Conservation (phyloP, 345 rosid species). For the Odontarrhena argentea region DNA sequence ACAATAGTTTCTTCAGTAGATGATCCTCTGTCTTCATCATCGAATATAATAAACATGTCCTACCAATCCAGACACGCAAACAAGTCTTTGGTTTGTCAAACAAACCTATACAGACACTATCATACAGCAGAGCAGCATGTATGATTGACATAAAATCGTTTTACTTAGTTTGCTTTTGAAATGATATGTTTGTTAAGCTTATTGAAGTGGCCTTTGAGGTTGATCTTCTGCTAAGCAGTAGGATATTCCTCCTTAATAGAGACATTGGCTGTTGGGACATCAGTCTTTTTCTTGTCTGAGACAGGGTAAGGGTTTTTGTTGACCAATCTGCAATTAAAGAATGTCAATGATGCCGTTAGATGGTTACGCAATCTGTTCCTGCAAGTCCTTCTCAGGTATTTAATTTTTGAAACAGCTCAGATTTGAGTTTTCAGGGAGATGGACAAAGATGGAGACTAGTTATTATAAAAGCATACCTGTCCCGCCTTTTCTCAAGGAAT, state of each 20-base stretch:
- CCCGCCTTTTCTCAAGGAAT: constrained; percentile 86
- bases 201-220: not conserved
- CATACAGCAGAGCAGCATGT: constrained; percentile 26
- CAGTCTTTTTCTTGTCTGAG: constrained; percentile 44
- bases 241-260: constrained; percentile 44
- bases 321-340: constrained; percentile 57
- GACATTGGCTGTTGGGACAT: constrained; percentile 40
- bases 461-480: constrained; percentile 57
- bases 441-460: constrained; percentile 9
- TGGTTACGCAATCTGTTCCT: constrained; percentile 3
- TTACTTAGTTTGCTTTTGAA: constrained; percentile 4
- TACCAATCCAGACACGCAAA: constrained; percentile 18
- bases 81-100: constrained; percentile 21
- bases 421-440: constrained; percentile 4
- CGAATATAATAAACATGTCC: constrained; percentile 17
- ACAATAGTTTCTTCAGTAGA: constrained; percentile 14
- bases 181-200: not conserved
- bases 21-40: constrained; percentile 9
- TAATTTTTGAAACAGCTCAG: not conserved
- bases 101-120: constrained; percentile 30
- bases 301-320: constrained; percentile 72
- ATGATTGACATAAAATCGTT: constrained; percentile 7
- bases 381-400: constrained; percentile 9
- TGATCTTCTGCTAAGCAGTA: constrained; percentile 28
- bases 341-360: constrained; percentile 15